These are phyloP conservation scores for Ambrosiella xylebori DNA, from an alignment of 2,329 filamentous ascomycete species.

Conservation along the genomic window DNA sequence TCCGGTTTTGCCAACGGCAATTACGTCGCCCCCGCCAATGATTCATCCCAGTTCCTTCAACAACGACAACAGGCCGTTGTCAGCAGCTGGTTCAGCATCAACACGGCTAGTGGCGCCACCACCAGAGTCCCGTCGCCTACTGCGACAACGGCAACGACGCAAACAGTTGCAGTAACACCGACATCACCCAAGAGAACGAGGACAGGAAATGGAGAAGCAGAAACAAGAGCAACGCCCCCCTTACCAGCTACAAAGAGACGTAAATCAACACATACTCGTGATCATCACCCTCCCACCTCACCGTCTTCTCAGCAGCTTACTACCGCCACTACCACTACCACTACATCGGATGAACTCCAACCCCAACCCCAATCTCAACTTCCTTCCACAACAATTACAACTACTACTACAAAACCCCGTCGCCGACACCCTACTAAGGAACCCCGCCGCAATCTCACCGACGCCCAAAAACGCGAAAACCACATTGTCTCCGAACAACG, in stretches of 20 bases:
- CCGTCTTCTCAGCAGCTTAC: neutral
- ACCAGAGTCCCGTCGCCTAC: constrained; percentile 25
- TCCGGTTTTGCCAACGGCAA: constrained; percentile 40
- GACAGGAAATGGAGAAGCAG: constrained; percentile 8
- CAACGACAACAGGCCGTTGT: constrained; percentile 29
- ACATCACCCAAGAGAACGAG: neutral
- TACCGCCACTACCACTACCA: neutral
- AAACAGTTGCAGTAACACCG: neutral
- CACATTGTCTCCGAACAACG: constrained; percentile 83
- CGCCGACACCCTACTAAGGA: constrained; percentile 25
- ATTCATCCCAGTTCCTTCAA: constrained; percentile 25
- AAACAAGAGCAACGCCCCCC: neutral
- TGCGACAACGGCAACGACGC: neutral
- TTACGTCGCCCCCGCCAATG: constrained; percentile 41
- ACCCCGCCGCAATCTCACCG: constrained; percentile 53
- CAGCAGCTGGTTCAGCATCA: constrained; percentile 39
- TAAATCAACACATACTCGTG: neutral
- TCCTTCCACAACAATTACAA: constrained; percentile 16
- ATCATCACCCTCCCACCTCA: neutral
- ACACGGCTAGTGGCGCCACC: constrained; percentile 31
- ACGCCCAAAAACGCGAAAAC: constrained; percentile 70
- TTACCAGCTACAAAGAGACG: neutral
- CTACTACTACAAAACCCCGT: constrained; percentile 22
- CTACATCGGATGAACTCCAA: no score
- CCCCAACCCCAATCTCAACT: no score